Evolutionary conservation across 2,329 filamentous ascomycete genomes (phyloP).

Genomic region (Cladobotryum mycophilum): DNA sequence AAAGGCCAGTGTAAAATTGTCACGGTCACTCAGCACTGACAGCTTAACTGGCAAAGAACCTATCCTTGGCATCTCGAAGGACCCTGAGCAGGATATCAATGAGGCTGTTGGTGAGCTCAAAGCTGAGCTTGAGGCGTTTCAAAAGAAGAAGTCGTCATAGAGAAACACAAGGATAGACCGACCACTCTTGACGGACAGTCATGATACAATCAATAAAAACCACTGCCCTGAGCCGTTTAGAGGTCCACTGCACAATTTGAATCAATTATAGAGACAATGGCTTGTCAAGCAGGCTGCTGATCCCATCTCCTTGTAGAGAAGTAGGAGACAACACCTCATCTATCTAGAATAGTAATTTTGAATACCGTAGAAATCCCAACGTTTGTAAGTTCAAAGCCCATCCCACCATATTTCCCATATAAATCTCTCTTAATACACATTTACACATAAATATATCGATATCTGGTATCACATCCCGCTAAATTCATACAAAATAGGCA

Average conservation of each 20-base stretch:
- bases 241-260: too few species aligned
- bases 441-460: neutral
- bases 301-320: too few species aligned
- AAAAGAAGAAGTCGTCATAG: slow-evolving; percentile 14
- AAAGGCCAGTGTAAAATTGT: slow-evolving; percentile 39
- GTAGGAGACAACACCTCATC: too few species aligned
- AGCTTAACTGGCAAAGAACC: slow-evolving; percentile 52
- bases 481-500: neutral
- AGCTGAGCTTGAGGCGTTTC: slow-evolving; percentile 49
- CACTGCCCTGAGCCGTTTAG: too few species aligned
- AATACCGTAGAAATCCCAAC: too few species aligned
- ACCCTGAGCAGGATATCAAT: slow-evolving; percentile 67
- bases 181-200: too few species aligned
- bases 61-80: slow-evolving; percentile 70
- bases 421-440: neutral
- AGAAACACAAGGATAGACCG: too few species aligned
- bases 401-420: neutral
- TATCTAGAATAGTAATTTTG: too few species aligned
- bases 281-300: too few species aligned
- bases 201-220: too few species aligned
- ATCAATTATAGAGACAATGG: too few species aligned
- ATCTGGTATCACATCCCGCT: neutral
- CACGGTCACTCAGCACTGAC: slow-evolving; percentile 51
- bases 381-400: too few species aligned
- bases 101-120: slow-evolving; percentile 72